phyloP scores from a whole-genome alignment of 805 yeast genomes.

The Metschnikowia lachancei region DNA sequence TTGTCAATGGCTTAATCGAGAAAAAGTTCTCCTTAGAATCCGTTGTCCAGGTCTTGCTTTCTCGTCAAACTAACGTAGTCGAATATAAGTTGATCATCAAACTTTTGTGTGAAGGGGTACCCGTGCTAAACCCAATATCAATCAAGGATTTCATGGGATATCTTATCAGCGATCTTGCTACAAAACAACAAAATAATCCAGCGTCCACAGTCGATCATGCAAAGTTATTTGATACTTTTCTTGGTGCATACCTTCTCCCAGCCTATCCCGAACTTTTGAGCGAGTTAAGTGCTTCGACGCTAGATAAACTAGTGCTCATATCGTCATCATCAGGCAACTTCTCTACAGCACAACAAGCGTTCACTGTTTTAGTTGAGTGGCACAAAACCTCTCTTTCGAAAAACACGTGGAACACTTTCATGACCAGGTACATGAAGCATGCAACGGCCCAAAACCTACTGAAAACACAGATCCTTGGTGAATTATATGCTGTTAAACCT shows the following conservation, averaged over 20 bases:
- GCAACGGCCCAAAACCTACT: constrained; percentile 7
- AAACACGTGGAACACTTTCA: constrained; percentile 22
- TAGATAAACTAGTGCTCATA: constrained; percentile 27
- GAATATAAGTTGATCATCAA: constrained; percentile 16
- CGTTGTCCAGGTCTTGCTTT: constrained; percentile 16
- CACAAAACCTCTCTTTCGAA: constrained; percentile 24
- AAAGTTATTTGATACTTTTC: constrained; percentile 11
- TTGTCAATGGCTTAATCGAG: constrained; percentile 1
- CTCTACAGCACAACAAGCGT: constrained; percentile 10
- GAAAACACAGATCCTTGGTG: constrained; percentile 18
- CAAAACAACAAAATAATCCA: constrained; percentile 3
- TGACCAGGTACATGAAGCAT: constrained; percentile 17
- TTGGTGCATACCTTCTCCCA: constrained; percentile 10
- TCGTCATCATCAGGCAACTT: constrained; percentile 20
- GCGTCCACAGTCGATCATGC: constrained; percentile 12
- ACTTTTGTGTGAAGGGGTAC: constrained; percentile 13
- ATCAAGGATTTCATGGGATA: constrained; percentile 15
- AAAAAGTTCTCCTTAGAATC: constrained; percentile 9
- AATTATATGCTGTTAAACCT: constrained; percentile 27
- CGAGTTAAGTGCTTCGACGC: constrained; percentile 19
- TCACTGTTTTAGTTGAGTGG: constrained; percentile 15
- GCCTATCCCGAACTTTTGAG: constrained; percentile 14
- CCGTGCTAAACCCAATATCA: constrained; percentile 13
- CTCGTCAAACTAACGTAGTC: constrained; percentile 14
- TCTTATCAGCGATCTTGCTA: constrained; percentile 17